These are phyloP conservation scores for Glycine latifolia DNA, from an alignment of 306 rosid genomes.

Conservation along the genomic window DNA sequence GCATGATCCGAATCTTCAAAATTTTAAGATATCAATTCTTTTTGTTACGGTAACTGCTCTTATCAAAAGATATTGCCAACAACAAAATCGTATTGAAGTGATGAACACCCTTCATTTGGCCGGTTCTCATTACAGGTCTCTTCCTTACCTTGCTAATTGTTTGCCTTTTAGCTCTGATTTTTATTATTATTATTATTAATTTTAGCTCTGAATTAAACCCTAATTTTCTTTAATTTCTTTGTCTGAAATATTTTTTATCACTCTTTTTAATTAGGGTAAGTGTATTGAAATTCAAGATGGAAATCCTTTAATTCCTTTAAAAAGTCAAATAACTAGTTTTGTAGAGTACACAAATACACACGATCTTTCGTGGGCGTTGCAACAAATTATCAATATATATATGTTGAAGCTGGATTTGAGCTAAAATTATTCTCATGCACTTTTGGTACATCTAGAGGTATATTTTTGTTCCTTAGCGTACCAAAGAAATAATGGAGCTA, in stretches of 20 bases:
- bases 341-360: no score
- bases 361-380: no score
- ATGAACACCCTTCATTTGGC: slow-evolving; percentile 20
- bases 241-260: not conserved
- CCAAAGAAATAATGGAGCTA: no score
- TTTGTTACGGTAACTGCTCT: not conserved
- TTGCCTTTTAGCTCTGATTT: not conserved
- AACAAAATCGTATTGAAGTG: not conserved
- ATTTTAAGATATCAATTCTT: not conserved
- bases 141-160: not conserved
- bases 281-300: no score
- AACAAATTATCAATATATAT: no score
- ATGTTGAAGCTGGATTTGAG: no score
- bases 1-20: not conserved
- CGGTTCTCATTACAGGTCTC: not conserved
- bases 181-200: no score
- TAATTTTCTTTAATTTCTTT: not conserved
- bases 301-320: no score
- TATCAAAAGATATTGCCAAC: not conserved
- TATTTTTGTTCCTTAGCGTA: no score
- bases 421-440: not conserved
- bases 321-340: no score
- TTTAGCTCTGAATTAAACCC: not conserved
- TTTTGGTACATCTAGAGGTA: no score
- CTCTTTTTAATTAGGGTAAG: not conserved